Evolutionary conservation across 108 stramenopile species (phyloP).

Genomic region (Phaeodactylum tricornutum): DNA sequence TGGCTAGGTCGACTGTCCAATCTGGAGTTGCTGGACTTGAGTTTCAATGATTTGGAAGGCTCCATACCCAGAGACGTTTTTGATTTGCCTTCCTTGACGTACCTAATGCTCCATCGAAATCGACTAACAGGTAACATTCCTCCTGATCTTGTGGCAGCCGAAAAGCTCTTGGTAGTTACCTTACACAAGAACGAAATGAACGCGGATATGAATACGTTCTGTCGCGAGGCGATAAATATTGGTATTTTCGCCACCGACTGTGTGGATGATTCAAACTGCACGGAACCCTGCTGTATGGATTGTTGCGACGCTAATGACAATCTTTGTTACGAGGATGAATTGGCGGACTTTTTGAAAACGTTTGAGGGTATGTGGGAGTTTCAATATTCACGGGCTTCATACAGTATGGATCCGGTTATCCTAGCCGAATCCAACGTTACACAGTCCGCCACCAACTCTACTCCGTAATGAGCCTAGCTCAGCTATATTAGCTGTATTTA

Average conservation of each 20-base stretch:
- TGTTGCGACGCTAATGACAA: slow-evolving; percentile 22
- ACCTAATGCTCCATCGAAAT: slow-evolving; percentile 26
- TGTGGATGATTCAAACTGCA: not conserved
- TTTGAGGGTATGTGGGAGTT: slow-evolving; percentile 20
- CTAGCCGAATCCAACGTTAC: too few relatives aligned
- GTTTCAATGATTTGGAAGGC: slow-evolving; percentile 19
- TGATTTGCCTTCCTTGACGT: slow-evolving; percentile 5
- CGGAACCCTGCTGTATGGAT: slow-evolving; percentile 11
- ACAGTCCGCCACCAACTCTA: too few relatives aligned
- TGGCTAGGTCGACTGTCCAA: slow-evolving; percentile 20
- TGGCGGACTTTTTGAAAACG: slow-evolving; percentile 9
- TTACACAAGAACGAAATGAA: slow-evolving; percentile 18
- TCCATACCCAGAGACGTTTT: slow-evolving; percentile 15
- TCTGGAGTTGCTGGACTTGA: slow-evolving; percentile 26
- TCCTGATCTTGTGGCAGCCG: slow-evolving; percentile 4
- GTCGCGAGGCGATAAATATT: slow-evolving; percentile 1
- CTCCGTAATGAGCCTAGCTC: too few relatives aligned
- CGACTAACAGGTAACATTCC: slow-evolving; percentile 29
- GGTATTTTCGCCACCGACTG: slow-evolving; percentile 23
- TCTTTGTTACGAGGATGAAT: slow-evolving; percentile 15
- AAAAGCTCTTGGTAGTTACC: slow-evolving; percentile 13
- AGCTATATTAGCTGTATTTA: too few relatives aligned
- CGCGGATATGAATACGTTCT: slow-evolving; percentile 9
- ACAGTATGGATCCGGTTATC: slow-evolving; percentile 16
- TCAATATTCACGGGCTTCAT: slow-evolving; percentile 12